Conservation (phyloP, 306 rosid genomes). For the Nissolia schottii region DNA sequence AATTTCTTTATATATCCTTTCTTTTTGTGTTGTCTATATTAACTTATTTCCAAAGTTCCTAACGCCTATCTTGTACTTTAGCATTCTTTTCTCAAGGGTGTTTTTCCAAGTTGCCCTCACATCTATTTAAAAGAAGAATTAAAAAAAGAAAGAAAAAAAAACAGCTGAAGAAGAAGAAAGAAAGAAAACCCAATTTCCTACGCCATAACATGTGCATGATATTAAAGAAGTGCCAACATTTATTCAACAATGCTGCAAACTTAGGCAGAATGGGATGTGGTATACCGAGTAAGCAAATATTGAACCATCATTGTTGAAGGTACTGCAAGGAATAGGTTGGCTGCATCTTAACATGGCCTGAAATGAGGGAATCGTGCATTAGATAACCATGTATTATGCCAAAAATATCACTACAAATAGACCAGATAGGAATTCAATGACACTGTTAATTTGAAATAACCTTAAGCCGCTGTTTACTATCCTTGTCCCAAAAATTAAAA, state of each 20-base stretch:
- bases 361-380: conserved; percentile 21
- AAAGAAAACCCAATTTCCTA: conserved; percentile 5
- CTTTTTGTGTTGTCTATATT: background rate
- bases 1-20: background rate
- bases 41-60: background rate
- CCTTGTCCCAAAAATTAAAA: conserved; percentile 95
- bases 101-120: background rate
- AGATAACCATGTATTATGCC: conserved; percentile 6
- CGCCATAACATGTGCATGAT: background rate
- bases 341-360: conserved; percentile 90
- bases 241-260: conserved; percentile 4
- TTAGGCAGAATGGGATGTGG: conserved; percentile 4
- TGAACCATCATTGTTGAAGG: conserved; percentile 91
- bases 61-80: background rate
- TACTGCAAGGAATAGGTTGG: conserved; percentile 83
- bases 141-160: background rate
- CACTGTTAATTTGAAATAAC: conserved; percentile 28
- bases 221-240: background rate
- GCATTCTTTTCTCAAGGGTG: background rate
- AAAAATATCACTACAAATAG: background rate
- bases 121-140: background rate
- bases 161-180: background rate
- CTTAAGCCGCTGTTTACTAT: conserved; percentile 97
- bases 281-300: conserved; percentile 77
- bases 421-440: conserved; percentile 1